A percentile compares a stretch with the other conserved stretches of the same genome.
phyloP scores from a whole-genome alignment of 208 protist genomes.

The Blastocrithidia nonstop region DNA sequence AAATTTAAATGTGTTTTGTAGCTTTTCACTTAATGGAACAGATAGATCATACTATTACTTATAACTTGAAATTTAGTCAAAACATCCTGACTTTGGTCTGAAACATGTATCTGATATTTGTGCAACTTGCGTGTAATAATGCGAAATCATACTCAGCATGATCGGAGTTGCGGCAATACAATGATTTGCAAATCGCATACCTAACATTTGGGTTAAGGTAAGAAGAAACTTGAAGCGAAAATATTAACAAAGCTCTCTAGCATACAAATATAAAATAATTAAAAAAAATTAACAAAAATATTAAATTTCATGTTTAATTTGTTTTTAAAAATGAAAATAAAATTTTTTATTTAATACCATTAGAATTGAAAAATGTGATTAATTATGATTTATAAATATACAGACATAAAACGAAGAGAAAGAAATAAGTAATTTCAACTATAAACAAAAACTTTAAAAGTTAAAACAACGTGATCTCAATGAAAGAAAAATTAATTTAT shows the following conservation, averaged over 20 bases:
- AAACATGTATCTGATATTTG: too few species aligned
- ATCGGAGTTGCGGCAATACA: too few species aligned
- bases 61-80: too few species aligned
- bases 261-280: background rate
- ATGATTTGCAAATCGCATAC: too few species aligned
- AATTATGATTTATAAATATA: too few species aligned
- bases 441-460: background rate
- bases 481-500: background rate
- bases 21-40: too few species aligned
- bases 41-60: too few species aligned
- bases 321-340: background rate
- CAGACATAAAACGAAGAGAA: background rate
- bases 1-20: too few species aligned
- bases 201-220: too few species aligned
- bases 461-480: background rate
- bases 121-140: too few species aligned
- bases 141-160: too few species aligned
- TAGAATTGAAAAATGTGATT: background rate
- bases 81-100: too few species aligned
- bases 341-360: slow-evolving; percentile 1
- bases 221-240: background rate
- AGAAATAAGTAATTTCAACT: slow-evolving; percentile 6
- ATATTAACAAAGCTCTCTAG: background rate
- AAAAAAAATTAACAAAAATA: slow-evolving; percentile 3
- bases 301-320: slow-evolving; percentile 1